Evolutionary conservation across 805 yeast genomes (phyloP), one percentile per base, ranked within the genome.

Genomic region (Lachancea kluyveri): DNA sequence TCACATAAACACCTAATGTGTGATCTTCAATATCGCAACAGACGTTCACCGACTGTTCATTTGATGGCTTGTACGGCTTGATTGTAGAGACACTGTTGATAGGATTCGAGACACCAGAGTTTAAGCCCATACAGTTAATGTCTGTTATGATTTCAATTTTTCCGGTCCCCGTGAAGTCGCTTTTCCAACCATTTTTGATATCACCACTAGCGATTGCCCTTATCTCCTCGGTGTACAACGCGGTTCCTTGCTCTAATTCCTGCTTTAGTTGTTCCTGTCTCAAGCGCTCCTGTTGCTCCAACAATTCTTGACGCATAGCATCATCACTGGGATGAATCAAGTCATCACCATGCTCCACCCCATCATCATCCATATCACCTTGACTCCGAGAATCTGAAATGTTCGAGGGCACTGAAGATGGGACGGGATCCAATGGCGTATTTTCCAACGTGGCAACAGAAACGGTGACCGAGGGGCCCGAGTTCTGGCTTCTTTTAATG

Each of bases 171-270:
- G 77, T 59, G 52, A 80, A 88, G 57, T 92, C 98, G 1, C 92
- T 76, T 55, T 92, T 92, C 99, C 99, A 92, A 3, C 99, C 99
- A 18, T 72, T 67, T 51, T 82, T 84, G 50, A 86, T 59, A 39
- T 84, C 95, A 8, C 96, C 96, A 33, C 77, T 71, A 8, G 79
- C 72, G 6, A 92, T 63, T 4, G 83, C 73, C 18, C 88, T 68
- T 6, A 72, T 70, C 48, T 88, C 95, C 54, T 87, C 94, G 8
- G 77, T 56, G 45, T 70, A 80, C 9, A 82, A 39, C 4, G 64
- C 60, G n/a, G 59, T 52, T 11, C 60, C 65, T 21, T 55, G 52
- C 37, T 50, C 46, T 13, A 47, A 33, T 27, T 52, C 58, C 26
- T 52, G 54, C 31, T 45, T 52, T n/a, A 52, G 37, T 30, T 47